These are phyloP conservation scores for Pyricularia pennisetigena DNA, from an alignment of 2,329 filamentous ascomycete species.

Conservation along the genomic window DNA sequence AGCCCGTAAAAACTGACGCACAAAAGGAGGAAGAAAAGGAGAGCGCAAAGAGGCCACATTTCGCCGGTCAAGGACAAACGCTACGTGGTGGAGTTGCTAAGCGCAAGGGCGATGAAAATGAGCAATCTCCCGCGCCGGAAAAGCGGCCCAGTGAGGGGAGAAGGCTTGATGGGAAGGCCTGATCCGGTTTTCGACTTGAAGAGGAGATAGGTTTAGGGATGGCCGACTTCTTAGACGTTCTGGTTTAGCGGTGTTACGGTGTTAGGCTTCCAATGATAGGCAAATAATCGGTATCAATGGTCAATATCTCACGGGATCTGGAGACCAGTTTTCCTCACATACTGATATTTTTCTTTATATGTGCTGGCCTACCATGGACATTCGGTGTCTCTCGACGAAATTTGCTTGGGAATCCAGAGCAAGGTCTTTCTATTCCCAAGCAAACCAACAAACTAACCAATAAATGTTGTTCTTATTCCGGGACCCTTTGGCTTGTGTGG, in stretches of 20 bases:
- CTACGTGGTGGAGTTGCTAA: constrained; percentile 57
- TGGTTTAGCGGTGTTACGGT: not conserved
- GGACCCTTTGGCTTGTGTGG: not conserved
- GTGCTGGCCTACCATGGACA: no score
- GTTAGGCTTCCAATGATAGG: not conserved
- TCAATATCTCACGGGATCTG: not conserved
- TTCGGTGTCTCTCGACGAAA: no score
- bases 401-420: no score
- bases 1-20: constrained; percentile 71
- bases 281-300: not conserved
- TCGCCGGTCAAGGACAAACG: constrained; percentile 78
- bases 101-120: constrained; percentile 52
- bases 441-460: not conserved
- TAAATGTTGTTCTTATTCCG: not conserved
- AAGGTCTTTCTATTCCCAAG: no score
- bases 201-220: not conserved
- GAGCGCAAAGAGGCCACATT: constrained; percentile 59
- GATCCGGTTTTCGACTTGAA: not conserved
- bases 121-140: constrained; percentile 34
- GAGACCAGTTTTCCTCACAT: not conserved
- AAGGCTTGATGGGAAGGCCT: constrained; percentile 31
- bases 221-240: not conserved
- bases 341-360: not conserved
- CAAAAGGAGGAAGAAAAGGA: constrained; percentile 59
- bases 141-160: constrained; percentile 36